phyloP scores from a whole-genome alignment of 2,329 filamentous ascomycete genomes.

The Clathrospora elynae region DNA sequence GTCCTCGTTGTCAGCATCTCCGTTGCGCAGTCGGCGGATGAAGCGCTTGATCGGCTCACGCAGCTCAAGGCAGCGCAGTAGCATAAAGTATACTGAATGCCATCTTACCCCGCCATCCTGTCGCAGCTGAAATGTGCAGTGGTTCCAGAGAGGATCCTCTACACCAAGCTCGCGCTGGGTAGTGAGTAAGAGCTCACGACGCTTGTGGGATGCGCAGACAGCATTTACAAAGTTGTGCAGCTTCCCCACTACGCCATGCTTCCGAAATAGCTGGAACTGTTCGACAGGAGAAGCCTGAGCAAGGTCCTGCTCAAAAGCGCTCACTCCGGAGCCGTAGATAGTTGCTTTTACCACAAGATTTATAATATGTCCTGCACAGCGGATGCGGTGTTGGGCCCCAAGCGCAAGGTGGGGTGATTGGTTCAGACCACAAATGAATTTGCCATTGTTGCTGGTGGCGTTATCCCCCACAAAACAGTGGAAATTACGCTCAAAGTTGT shows the following conservation, averaged over 20 bases:
- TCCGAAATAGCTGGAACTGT: neutral
- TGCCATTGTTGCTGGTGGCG: constrained; percentile 6
- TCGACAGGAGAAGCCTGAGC: neutral
- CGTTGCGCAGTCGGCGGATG: neutral
- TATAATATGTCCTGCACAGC: constrained; percentile 3
- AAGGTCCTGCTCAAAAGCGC: neutral
- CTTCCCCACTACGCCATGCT: constrained; percentile 3
- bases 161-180: neutral
- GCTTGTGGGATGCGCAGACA: constrained; percentile 5
- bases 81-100: constrained; percentile 13
- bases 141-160: neutral
- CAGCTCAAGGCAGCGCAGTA: constrained; percentile 13
- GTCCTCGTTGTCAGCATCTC: neutral
- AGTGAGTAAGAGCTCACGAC: constrained; percentile 2
- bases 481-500: constrained; percentile 3
- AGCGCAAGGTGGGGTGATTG: neutral
- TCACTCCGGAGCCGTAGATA: constrained; percentile 8
- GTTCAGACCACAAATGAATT: constrained; percentile 4
- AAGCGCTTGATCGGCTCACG: constrained; percentile 9
- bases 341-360: constrained; percentile 6
- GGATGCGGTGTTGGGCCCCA: neutral
- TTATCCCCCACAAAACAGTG: constrained; percentile 9
- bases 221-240: constrained; percentile 12
- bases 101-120: constrained; percentile 12
- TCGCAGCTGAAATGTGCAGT: constrained; percentile 1